These are phyloP conservation scores for Leccinum incarnatum DNA, from an alignment of 768 basidiomycete genomes.

Conservation along the genomic window DNA sequence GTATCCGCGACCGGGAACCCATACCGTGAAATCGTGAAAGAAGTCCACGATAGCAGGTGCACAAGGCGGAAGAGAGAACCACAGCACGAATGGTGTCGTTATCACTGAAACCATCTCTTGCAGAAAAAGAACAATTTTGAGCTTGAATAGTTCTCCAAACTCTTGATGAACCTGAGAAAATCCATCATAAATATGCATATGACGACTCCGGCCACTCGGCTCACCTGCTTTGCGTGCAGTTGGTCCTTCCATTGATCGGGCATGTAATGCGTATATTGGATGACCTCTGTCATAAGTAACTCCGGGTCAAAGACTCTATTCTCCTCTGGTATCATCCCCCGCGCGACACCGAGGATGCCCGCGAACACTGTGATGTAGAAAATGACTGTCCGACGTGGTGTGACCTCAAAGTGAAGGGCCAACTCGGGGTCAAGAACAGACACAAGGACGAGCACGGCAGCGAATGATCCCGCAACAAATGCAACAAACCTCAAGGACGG, in stretches of 20 bases:
- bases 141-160: slow-evolving; percentile 89
- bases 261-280: slow-evolving; percentile 94
- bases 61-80: slow-evolving; percentile 87
- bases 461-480: slow-evolving; percentile 95
- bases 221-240: slow-evolving; percentile 84
- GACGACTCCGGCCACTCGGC: slow-evolving; percentile 2
- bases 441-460: slow-evolving; percentile 89
- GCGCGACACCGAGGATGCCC: slow-evolving; percentile 80
- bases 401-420: slow-evolving; percentile 92
- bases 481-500: slow-evolving; percentile 75
- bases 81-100: slow-evolving; percentile 90
- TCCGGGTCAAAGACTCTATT: slow-evolving; percentile 94
- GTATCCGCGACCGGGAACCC: slow-evolving; percentile 94
- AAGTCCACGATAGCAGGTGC: slow-evolving; percentile 94
- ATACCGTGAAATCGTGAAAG: slow-evolving; percentile 96
- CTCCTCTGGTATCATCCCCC: slow-evolving; percentile 96
- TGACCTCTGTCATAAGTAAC: slow-evolving; percentile 85
- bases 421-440: slow-evolving; percentile 93
- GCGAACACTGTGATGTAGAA: slow-evolving; percentile 93
- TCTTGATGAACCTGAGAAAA: slow-evolving; percentile 73
- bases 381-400: slow-evolving; percentile 85
- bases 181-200: neutral
- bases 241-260: slow-evolving; percentile 88
- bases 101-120: slow-evolving; percentile 90
- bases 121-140: slow-evolving; percentile 85